Percentiles rank a stretch among this genome's conserved stretches.
Conservation (phyloP, 345 rosid genomes). For the Leavenworthia alabamica region DNA sequence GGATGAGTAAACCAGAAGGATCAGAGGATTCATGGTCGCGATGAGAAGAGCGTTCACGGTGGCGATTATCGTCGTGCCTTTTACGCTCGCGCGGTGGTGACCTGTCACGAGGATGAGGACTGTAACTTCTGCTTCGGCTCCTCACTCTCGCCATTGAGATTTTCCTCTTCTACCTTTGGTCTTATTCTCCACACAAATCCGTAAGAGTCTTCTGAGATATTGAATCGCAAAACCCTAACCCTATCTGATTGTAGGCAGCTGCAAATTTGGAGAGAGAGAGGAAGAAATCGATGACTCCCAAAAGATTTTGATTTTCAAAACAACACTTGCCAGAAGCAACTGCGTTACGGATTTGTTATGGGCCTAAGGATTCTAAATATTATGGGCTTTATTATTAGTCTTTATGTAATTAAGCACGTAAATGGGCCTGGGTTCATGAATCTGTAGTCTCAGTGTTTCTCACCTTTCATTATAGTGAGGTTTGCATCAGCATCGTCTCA, state of each 20-base stretch:
- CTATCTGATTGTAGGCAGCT: not conserved
- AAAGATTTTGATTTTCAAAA: constrained; percentile 7
- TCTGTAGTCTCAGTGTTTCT: no score
- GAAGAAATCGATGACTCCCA: not conserved
- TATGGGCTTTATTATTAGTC: no score
- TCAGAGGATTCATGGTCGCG: constrained; percentile 74
- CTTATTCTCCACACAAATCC: not conserved
- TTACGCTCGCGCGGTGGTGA: constrained; percentile 53
- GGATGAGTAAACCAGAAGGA: constrained; percentile 87
- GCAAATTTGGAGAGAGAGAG: constrained; percentile 23
- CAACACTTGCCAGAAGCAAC: not conserved
- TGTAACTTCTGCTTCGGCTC: constrained; percentile 75
- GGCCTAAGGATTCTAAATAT: no score
- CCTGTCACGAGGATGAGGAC: constrained; percentile 68
- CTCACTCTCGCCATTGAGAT: constrained; percentile 54
- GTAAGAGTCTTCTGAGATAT: not conserved
- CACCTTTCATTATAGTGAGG: no score
- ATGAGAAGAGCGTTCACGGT: constrained; percentile 45
- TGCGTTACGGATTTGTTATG: no score
- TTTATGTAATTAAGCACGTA: no score
- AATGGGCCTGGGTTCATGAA: no score
- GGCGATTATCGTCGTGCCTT: constrained; percentile 56
- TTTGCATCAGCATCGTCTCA: no score
- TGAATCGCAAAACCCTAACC: constrained; percentile 19
- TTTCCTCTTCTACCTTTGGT: not conserved